Percentiles rank a stretch among this genome's conserved stretches.
Evolutionary conservation across 164 flowering plant genomes (phyloP).

Genomic region (Houttuynia cordata): DNA sequence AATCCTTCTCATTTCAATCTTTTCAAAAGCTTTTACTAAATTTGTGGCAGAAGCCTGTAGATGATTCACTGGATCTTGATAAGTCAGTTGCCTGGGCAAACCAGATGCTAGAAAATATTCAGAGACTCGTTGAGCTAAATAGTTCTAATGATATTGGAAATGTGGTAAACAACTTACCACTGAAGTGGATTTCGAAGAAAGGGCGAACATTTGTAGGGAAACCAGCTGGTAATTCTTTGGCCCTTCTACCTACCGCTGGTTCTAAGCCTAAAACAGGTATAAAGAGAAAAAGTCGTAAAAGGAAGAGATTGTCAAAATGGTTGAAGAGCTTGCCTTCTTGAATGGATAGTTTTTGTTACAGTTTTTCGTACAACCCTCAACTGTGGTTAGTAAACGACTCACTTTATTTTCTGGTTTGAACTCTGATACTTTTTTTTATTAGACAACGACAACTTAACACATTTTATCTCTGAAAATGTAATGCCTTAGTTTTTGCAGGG

Average conservation of each 20-base stretch:
- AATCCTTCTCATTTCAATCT: conserved; percentile 68
- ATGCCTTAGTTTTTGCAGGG: no score
- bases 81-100: conserved; percentile 61
- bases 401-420: no score
- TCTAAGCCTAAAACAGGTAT: conserved; percentile 12
- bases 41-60: conserved; percentile 53
- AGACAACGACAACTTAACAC: no score
- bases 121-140: conserved; percentile 58
- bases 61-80: conserved; percentile 73
- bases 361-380: no score
- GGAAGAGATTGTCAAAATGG: conserved; percentile 34
- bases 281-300: conserved; percentile 32
- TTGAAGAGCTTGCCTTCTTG: neutral
- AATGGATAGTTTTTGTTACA: no score
- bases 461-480: no score
- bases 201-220: conserved; percentile 45
- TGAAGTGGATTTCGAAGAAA: conserved; percentile 70
- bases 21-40: conserved; percentile 34
- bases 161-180: conserved; percentile 51
- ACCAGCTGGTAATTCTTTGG: conserved; percentile 24
- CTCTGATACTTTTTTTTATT: no score
- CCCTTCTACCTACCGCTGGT: conserved; percentile 24
- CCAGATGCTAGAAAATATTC: conserved; percentile 63
- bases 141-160: conserved; percentile 38
- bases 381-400: no score